Evolutionary conservation across 495 filamentous ascomycete species (phyloP), one percentile per base, ranked within the genome.

Genomic region (Pseudevernia furfuracea): DNA sequence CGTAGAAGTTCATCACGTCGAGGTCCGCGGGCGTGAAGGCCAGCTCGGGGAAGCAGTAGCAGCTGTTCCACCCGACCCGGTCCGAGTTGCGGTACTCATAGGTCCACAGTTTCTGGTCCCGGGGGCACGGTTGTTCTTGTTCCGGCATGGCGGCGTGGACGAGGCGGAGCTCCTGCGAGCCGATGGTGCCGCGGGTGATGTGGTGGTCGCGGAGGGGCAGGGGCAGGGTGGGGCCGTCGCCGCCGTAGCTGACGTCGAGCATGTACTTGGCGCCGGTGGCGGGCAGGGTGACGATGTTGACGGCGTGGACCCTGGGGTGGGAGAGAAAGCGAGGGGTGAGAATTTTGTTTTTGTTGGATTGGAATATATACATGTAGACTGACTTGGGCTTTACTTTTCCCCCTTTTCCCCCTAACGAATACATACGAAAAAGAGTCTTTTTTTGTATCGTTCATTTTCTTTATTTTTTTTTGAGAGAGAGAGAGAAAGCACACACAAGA

Each of bases 1-100:
- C 80, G 64, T 46, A 80, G 62, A 79, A 79, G 73, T 86, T 90
- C 74, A 91, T 85, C 21, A 87, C 76, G 46, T 82, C 81, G 70
- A 82, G 89, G 66, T 89, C 88, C 46, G 75, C 73, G 87, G 78
- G 0, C 43, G 43, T 46, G 43, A 23, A 46, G 2, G 9, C 43
- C 3, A 23, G 15, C 3, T 41, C 41, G 3, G 43, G 19, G 43
- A 23, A 46, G 43, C 19, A 6, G 21, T 23, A 46, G 21, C 43
- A 23, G 43, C 6, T 9, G 43, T 46, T 46, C 43, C 43, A 23
- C 19, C 23, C 21, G 6, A 2, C 21, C 3, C 2, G 6, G 21
- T n/a, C 43, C 6, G 43, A 1, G 21, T 46, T n/a, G 21, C 43
- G 43, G 43, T 46, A 46, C 21, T n/a, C 19, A 21, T 46, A 46